A percentile compares a stretch with the other conserved stretches of the same genome.
Conservation (phyloP, 176 grass and related monocot genomes). For the Areca catechu region DNA sequence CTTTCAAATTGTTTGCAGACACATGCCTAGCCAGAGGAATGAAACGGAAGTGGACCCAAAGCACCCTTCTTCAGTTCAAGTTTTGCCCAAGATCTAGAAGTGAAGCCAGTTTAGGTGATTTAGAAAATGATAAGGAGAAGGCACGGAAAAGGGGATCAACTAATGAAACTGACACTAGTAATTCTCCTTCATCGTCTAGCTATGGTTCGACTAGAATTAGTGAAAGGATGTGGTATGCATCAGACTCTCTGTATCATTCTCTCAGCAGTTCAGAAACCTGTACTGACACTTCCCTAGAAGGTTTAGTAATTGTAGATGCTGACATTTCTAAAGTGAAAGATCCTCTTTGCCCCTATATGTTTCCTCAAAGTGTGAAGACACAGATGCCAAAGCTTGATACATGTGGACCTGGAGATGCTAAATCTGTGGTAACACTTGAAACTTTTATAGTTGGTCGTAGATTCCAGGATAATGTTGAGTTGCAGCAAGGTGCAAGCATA, state of each 20-base stretch:
- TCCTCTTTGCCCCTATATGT: slow-evolving; percentile 1
- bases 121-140: slow-evolving; percentile 10
- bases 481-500: slow-evolving; percentile 42
- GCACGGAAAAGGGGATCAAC: not conserved
- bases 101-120: slow-evolving; percentile 1
- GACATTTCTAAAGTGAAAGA: not conserved
- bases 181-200: slow-evolving; percentile 1
- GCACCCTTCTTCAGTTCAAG: slow-evolving; percentile 81
- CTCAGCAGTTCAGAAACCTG: slow-evolving; percentile 12
- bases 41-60: slow-evolving; percentile 65
- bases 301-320: slow-evolving; percentile 2
- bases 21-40: slow-evolving; percentile 57
- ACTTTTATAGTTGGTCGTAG: slow-evolving; percentile 71
- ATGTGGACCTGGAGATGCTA: slow-evolving; percentile 14
- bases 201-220: slow-evolving; percentile 9
- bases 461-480: slow-evolving; percentile 53
- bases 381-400: slow-evolving; percentile 12
- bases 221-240: slow-evolving; percentile 12
- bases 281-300: slow-evolving; percentile 4
- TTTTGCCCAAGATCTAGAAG: slow-evolving; percentile 29
- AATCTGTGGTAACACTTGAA: slow-evolving; percentile 27
- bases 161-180: not conserved
- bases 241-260: slow-evolving; percentile 20
- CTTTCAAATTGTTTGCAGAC: slow-evolving; percentile 33
- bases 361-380: slow-evolving; percentile 7